phyloP scores from a whole-genome alignment of 2,329 filamentous ascomycete species.

The Parastagonospora nodorum region DNA sequence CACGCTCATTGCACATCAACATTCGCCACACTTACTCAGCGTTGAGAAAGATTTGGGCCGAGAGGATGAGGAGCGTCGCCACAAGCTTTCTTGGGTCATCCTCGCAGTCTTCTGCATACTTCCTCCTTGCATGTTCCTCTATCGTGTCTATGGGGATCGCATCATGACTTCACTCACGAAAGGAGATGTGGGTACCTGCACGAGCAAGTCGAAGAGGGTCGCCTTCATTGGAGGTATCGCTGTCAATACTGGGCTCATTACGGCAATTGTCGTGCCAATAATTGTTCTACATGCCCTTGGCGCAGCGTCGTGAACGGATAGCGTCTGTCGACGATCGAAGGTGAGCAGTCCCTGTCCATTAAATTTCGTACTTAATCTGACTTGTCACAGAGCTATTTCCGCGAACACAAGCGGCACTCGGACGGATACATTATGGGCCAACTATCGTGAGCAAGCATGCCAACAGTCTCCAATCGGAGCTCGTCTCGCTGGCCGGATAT shows the following conservation, averaged over 20 bases:
- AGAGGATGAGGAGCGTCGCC: slow-evolving; percentile 32
- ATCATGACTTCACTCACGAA: slow-evolving; percentile 37
- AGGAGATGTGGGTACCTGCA: slow-evolving; percentile 38
- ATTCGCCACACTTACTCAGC: slow-evolving; percentile 39
- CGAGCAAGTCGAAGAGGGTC: slow-evolving; percentile 34
- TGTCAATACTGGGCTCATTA: slow-evolving; percentile 30
- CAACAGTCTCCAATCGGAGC: too few species aligned
- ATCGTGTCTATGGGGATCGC: slow-evolving; percentile 39
- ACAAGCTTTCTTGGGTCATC: slow-evolving; percentile 40
- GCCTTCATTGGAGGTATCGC: slow-evolving; percentile 37
- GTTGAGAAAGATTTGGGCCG: slow-evolving; percentile 28
- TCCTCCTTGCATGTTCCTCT: slow-evolving; percentile 44
- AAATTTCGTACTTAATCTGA: background rate
- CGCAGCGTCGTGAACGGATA: background rate
- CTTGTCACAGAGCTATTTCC: too few species aligned
- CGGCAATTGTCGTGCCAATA: slow-evolving; percentile 33
- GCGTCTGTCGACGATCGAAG: background rate
- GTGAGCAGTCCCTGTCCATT: background rate
- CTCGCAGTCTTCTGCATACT: slow-evolving; percentile 41
- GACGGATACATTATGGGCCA: too few species aligned
- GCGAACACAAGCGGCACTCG: too few species aligned
- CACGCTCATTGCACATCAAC: slow-evolving; percentile 17
- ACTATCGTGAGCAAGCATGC: too few species aligned
- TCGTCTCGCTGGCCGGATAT: too few species aligned
- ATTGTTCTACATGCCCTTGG: slow-evolving; percentile 24